Percentiles rank a stretch among this genome's conserved stretches.
Evolutionary conservation across 495 filamentous ascomycete genomes (phyloP).

Genomic region (Penicillium canescens): DNA sequence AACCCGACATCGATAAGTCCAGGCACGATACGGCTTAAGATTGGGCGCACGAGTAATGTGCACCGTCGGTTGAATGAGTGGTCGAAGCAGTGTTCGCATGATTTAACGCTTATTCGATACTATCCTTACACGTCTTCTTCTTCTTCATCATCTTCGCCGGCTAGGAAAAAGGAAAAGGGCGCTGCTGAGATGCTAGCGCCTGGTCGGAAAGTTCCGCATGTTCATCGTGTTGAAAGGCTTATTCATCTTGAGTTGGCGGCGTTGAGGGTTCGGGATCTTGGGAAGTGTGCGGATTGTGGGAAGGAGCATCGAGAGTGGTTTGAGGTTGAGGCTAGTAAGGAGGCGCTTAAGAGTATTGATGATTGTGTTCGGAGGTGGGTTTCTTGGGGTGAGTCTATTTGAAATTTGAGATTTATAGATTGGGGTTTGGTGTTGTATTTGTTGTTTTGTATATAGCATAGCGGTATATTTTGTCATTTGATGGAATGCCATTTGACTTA

Average conservation of each 20-base stretch:
- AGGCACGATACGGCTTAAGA: constrained; percentile 77
- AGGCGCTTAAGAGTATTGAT: constrained; percentile 74
- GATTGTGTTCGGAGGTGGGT: constrained; percentile 86
- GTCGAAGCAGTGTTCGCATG: constrained; percentile 87
- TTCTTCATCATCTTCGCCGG: constrained; percentile 27
- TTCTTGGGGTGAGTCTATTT: constrained; percentile 63
- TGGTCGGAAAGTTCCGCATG: constrained; percentile 76
- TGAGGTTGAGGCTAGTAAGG: constrained; percentile 74
- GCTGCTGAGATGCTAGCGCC: constrained; percentile 23
- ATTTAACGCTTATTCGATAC: constrained; percentile 81
- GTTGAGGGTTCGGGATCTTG: constrained; percentile 64
- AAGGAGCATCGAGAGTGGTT: constrained; percentile 96
- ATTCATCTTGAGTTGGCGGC: constrained; percentile 87
- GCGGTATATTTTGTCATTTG: no score
- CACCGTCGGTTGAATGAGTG: constrained; percentile 90
- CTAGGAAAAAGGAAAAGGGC: constrained; percentile 11
- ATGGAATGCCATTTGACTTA: neutral
- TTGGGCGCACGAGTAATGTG: constrained; percentile 88
- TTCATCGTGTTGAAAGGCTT: constrained; percentile 83
- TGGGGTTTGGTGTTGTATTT: no score
- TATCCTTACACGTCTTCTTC: constrained; percentile 80
- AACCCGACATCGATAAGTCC: constrained; percentile 28
- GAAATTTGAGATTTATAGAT: no score
- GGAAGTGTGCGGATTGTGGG: constrained; percentile 75
- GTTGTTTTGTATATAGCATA: no score